These are phyloP conservation scores for Zygoascus tannicola DNA, from an alignment of 805 yeast species.

Conservation along the genomic window DNA sequence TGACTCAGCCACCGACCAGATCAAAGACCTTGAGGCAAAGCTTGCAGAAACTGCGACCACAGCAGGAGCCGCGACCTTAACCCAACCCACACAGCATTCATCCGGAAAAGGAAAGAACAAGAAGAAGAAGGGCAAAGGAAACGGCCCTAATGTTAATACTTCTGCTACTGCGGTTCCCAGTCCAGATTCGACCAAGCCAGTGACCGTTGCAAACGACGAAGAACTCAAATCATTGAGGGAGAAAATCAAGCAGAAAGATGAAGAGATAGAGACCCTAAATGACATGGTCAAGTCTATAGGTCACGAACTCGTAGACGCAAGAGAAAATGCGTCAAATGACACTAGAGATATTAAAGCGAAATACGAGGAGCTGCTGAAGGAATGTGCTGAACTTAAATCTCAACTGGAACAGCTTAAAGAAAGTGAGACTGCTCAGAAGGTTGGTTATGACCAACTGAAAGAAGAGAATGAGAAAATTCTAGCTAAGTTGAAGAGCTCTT, in stretches of 20 bases:
- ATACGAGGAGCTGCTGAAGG: conserved; percentile 1
- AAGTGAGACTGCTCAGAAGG: not conserved
- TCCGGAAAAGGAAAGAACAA: conserved; percentile 19
- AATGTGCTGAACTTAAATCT: conserved; percentile 1
- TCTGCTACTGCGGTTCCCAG: not conserved
- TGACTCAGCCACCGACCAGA: not conserved
- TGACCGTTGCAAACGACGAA: not conserved
- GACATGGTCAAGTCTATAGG: conserved; percentile 76
- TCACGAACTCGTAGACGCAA: conserved; percentile 25
- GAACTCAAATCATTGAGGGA: conserved; percentile 1
- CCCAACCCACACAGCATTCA: conserved; percentile 2
- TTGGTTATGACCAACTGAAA: not conserved
- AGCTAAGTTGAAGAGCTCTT: conserved; percentile 3
- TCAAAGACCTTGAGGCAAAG: not conserved
- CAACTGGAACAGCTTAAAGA: not conserved
- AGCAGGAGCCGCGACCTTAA: not conserved
- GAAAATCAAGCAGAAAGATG: conserved; percentile 21
- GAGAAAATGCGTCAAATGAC: conserved; percentile 5
- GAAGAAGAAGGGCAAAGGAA: conserved; percentile 20
- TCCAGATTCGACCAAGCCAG: not conserved
- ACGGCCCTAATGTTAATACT: conserved; percentile 5
- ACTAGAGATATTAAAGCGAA: conserved; percentile 5
- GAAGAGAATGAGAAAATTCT: not conserved
- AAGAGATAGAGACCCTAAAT: conserved; percentile 59
- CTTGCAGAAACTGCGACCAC: not conserved